Conservation (phyloP, 2,329 filamentous ascomycete genomes). For the Fusarium equiseti region DNA sequence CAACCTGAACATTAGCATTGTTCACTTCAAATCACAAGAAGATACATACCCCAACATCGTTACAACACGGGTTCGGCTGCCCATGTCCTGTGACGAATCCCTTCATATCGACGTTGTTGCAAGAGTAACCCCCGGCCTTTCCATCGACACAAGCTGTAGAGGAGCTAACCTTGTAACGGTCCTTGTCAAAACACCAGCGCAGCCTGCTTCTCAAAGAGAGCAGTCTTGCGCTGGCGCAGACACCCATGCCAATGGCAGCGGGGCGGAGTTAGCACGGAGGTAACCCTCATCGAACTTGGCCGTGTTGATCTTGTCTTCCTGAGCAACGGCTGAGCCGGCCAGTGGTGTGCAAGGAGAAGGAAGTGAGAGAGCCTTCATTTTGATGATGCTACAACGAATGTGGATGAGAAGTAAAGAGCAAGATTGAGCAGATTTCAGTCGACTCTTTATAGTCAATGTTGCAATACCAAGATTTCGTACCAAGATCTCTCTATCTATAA, state of each 20-base stretch:
- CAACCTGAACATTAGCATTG: slow-evolving; percentile 5
- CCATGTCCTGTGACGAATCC: slow-evolving; percentile 16
- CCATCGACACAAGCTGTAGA: slow-evolving; percentile 1
- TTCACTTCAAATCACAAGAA: accelerated
- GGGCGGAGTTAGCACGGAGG: slow-evolving; percentile 14
- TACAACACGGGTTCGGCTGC: slow-evolving; percentile 4
- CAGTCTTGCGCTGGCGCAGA: slow-evolving; percentile 16
- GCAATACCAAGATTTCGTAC: background rate
- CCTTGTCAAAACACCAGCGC: slow-evolving; percentile 23
- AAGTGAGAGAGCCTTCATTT: slow-evolving; percentile 15
- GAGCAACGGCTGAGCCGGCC: slow-evolving; percentile 13
- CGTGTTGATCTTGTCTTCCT: slow-evolving; percentile 8
- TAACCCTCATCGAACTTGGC: slow-evolving; percentile 18
- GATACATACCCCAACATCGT: slow-evolving; percentile 20
- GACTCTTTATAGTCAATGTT: background rate
- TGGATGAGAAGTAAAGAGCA: background rate
- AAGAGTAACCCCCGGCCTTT: slow-evolving; percentile 6
- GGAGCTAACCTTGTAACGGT: slow-evolving; percentile 18
- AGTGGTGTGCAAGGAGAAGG: slow-evolving; percentile 15
- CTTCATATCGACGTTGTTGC: slow-evolving; percentile 11
- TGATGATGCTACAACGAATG: background rate
- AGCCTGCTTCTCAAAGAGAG: background rate
- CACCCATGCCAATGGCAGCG: slow-evolving; percentile 10
- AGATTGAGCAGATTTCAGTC: background rate
- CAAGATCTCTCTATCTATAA: background rate